These are phyloP conservation scores for Ophiostoma sp. DNA, from an alignment of 2,329 filamentous ascomycete species.

Conservation along the genomic window DNA sequence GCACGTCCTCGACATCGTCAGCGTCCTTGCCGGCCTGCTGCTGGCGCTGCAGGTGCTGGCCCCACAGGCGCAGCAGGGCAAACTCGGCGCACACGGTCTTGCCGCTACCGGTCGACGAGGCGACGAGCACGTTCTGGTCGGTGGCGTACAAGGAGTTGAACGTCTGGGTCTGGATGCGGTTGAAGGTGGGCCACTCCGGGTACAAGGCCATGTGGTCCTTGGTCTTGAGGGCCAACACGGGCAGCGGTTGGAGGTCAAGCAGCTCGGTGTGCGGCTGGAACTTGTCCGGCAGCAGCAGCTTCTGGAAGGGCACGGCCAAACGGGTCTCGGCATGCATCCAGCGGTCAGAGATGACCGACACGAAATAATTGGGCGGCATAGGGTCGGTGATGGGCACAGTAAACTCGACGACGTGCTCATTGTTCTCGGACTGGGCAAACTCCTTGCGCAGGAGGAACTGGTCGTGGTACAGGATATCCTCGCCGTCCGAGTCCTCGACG, in stretches of 20 bases:
- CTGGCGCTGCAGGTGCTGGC: conserved; percentile 51
- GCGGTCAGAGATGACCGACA: conserved; percentile 88
- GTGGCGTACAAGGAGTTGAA: conserved; percentile 92
- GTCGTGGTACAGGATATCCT: conserved; percentile 93
- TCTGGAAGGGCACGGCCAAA: conserved; percentile 90
- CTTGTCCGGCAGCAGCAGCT: conserved; percentile 89
- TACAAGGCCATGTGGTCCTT: conserved; percentile 82
- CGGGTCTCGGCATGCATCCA: conserved; percentile 99
- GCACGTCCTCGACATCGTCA: conserved; percentile 68
- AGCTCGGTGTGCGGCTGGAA: conserved; percentile 93
- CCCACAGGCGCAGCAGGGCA: conserved; percentile 85
- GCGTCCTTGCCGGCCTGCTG: neutral
- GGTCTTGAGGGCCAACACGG: conserved; percentile 80
- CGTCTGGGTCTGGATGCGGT: conserved; percentile 95
- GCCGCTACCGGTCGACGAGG: conserved; percentile 88
- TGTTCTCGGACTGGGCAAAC: conserved; percentile 80
- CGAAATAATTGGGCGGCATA: conserved; percentile 98
- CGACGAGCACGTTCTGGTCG: conserved; percentile 91
- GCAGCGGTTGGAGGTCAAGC: conserved; percentile 86
- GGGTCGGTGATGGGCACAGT: conserved; percentile 96
- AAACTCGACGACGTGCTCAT: conserved; percentile 93
- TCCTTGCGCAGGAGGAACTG: conserved; percentile 89
- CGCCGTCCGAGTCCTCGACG: conserved; percentile 95
- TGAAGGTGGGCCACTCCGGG: conserved; percentile 82
- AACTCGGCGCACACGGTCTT: conserved; percentile 98